Evolutionary conservation across 495 filamentous ascomycete genomes (phyloP), one percentile per base, ranked within the genome.

Genomic region (Aspergillus asperescens): DNA sequence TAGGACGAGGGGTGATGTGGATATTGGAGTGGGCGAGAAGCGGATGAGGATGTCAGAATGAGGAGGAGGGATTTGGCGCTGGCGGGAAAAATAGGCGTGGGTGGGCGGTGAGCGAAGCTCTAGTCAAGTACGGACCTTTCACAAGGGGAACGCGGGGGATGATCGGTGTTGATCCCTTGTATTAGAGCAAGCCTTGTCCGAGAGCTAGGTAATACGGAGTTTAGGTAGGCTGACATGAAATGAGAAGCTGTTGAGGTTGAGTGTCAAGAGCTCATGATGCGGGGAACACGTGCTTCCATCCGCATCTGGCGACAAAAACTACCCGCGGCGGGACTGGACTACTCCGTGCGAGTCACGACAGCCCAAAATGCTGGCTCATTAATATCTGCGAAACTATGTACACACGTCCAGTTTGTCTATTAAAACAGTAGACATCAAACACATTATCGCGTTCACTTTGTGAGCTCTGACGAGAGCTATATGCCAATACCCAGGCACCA

Each of bases 251-350:
- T 39, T 24, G 46, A 38, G 20, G 37, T 35, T 35, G 32, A 12
- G 32, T 35, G 34, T 22, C 28, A n/a, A 28, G 34, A 48, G 42
- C 27, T 28, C 48, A 27, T 68, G 67, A 67, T 64, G 65, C 64
- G 59, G 58, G 44, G 50, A 55, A 60, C 62, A 68, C 63, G 60
- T 63, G 60, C 54, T 55, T 55, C 48, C 44, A 59, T 54, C 53
- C 28, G 46, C 32, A 52, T 55, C 48, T 49, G 48, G 18, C 38
- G 12, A 28, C 23, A 53, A 51, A 48, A 24, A 48, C 37, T 44
- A 35, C 24, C 16, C 9, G 5, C 3, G 5, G 1, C n/a, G 32
- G n/a, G 16, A 16, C 6, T 35, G 32, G 31, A 19, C 10, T 8
- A 32, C 28, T 19, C 5, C 15, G 13, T 3, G n/a, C 12, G 1